phyloP scores from a whole-genome alignment of 2,329 filamentous ascomycete genomes.

The Biscogniauxia mediterranea region DNA sequence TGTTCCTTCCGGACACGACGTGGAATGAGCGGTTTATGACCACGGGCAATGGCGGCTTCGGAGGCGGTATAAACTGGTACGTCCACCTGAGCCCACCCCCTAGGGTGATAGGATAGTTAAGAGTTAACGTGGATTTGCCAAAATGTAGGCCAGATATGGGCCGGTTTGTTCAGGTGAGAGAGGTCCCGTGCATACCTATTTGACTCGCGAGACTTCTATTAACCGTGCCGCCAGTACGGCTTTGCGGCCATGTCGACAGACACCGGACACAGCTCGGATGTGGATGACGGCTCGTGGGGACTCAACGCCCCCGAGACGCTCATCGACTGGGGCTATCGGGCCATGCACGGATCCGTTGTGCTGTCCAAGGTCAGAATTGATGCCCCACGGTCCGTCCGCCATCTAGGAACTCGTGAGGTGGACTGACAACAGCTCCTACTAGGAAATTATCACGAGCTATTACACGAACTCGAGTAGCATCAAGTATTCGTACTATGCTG shows the following conservation, averaged over 20 bases:
- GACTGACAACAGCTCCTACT: conserved; percentile 24
- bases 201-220: background rate
- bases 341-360: conserved; percentile 49
- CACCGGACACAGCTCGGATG: conserved; percentile 39
- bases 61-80: conserved; percentile 35
- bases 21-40: conserved; percentile 31
- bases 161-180: conserved; percentile 25
- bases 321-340: conserved; percentile 41
- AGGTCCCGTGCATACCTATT: background rate
- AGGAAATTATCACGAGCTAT: conserved; percentile 47
- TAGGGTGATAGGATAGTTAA: background rate
- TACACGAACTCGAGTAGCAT: conserved; percentile 40
- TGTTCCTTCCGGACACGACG: conserved; percentile 31
- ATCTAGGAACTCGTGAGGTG: background rate
- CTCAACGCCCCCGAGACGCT: conserved; percentile 35
- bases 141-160: conserved; percentile 42
- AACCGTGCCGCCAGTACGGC: conserved; percentile 30
- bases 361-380: conserved; percentile 36
- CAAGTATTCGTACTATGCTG: conserved; percentile 52
- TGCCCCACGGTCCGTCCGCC: background rate
- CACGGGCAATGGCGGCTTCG: conserved; percentile 30
- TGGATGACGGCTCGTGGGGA: conserved; percentile 37
- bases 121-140: conserved; percentile 1
- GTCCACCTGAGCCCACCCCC: background rate
- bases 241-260: conserved; percentile 45